Base-by-base conservation (phyloP, 352 stramenopile genomes). In the Elongisporangium undulatum region DNA sequence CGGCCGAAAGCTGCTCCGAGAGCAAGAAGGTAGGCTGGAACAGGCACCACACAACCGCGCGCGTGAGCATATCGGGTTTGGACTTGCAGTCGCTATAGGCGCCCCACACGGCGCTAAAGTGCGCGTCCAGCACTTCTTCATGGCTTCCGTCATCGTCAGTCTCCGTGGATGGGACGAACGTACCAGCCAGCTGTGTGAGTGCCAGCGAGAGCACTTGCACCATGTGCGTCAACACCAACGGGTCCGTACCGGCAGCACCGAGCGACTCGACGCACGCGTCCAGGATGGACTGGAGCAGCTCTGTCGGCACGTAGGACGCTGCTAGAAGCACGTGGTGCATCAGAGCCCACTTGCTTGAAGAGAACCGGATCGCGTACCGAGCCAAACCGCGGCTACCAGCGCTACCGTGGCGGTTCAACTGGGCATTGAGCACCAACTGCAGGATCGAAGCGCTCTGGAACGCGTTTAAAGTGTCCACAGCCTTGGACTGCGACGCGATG, bases 11-110 rank as follows among this genome's bases (percentile, higher is more conserved):
- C 23, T 57, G 53, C 3, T 41, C 9, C 6, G 58, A 54, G 8
- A 87, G 49, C 20, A 92, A 51, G 58, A 94, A 89, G 13, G 69
- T 68, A 0, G 82, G 85, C 58, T 91, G 85, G 69, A 94, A 90
- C 20, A 91, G 61, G 20, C 80, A 91, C 38, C 67, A 70, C 22
- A 94, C 62, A 0, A 94, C 76, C 6, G 77, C 79, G 53, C 74
- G 71, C 8, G 83, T 91, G 19, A 94, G 72, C 0, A 61, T 63
- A 41, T 94, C 81, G 9, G 81, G 72, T 61, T 92, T 92, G 22
- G 79, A 73, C 52, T 82, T 85, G 61, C 77, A 82, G 57, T 90
- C 77, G 12, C 58, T 75, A 66, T 94, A 92, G 24, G 83, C 76
- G 4, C 58, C 74, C 85, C 85, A 94, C 20, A 94, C 34, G 34